Evolutionary conservation across 441 rosid species (phyloP).

Genomic region (Corymbia calophylla): DNA sequence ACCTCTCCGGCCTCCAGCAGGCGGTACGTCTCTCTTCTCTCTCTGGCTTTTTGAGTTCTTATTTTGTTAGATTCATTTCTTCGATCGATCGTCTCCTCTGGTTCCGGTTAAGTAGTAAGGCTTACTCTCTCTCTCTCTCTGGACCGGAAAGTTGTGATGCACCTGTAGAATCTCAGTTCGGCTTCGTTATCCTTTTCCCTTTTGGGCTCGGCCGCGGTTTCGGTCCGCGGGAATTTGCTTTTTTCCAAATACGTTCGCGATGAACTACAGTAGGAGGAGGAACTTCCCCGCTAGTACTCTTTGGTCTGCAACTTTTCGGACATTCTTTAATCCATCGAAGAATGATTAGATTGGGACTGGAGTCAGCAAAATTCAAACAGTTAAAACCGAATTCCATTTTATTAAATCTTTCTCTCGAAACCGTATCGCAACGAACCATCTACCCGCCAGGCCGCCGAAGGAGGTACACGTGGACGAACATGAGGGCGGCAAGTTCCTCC

Average conservation of each 20-base stretch:
- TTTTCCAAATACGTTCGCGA: not conserved
- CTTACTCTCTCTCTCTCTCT: not conserved
- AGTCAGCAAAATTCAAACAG: too few species aligned
- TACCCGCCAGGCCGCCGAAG: not conserved
- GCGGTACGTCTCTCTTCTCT: slow-evolving; percentile 31
- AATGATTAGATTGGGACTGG: not conserved
- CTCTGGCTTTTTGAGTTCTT: not conserved
- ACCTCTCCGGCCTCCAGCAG: slow-evolving; percentile 77
- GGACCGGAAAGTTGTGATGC: not conserved
- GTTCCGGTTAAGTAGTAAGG: not conserved
- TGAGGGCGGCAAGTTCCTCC: not conserved
- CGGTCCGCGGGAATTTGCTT: not conserved
- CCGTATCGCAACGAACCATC: not conserved
- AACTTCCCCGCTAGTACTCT: not conserved
- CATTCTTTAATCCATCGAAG: not conserved
- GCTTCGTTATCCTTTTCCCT: not conserved
- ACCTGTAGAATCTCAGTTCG: not conserved
- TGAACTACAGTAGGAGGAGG: not conserved
- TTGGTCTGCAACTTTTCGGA: not conserved
- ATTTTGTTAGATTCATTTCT: not conserved
- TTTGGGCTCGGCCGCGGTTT: not conserved
- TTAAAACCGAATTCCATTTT: not conserved
- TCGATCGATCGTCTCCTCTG: not conserved
- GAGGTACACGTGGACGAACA: not conserved
- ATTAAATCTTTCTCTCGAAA: not conserved